A percentile compares a stretch with the other conserved stretches of the same genome.
Evolutionary conservation across 768 basidiomycete genomes (phyloP).

Genomic region (Boletus tylopilopsis): DNA sequence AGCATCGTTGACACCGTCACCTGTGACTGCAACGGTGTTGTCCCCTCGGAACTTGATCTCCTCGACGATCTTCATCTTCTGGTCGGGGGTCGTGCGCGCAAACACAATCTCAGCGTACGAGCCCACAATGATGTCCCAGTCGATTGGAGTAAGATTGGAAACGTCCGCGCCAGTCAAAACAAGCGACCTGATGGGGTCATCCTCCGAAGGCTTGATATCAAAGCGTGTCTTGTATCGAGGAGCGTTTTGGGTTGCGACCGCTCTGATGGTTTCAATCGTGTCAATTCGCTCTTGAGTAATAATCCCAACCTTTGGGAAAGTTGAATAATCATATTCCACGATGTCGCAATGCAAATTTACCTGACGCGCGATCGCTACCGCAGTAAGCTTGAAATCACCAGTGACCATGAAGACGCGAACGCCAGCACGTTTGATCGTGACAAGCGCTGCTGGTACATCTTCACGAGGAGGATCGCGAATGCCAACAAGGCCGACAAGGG

Average conservation of each 20-base stretch:
- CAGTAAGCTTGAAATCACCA: constrained; percentile 53
- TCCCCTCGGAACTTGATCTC: constrained; percentile 46
- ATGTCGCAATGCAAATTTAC: constrained; percentile 22
- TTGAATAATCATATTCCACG: too few relatives aligned
- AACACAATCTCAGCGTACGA: constrained; percentile 46
- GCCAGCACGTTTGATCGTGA: constrained; percentile 46
- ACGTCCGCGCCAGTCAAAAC: constrained; percentile 46
- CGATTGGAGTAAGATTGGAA: constrained; percentile 29
- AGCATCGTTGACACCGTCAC: constrained; percentile 56
- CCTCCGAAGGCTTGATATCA: constrained; percentile 34
- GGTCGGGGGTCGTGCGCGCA: constrained; percentile 53
- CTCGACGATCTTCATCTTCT: constrained; percentile 56
- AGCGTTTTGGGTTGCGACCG: constrained; percentile 11
- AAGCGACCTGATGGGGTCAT: constrained; percentile 37
- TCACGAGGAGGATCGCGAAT: constrained; percentile 57
- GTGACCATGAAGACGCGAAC: constrained; percentile 57
- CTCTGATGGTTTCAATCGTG: constrained; percentile 25
- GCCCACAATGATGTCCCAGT: constrained; percentile 40
- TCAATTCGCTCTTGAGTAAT: constrained; percentile 39
- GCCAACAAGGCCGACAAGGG: constrained; percentile 49
- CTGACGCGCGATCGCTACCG: constrained; percentile 46
- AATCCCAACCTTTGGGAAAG: constrained; percentile 37
- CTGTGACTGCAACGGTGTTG: constrained; percentile 50
- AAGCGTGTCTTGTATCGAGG: constrained; percentile 12
- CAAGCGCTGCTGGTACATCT: constrained; percentile 44